Evolutionary conservation across 257 asterid species (phyloP).

Genomic region (Gardenia jasminoides): DNA sequence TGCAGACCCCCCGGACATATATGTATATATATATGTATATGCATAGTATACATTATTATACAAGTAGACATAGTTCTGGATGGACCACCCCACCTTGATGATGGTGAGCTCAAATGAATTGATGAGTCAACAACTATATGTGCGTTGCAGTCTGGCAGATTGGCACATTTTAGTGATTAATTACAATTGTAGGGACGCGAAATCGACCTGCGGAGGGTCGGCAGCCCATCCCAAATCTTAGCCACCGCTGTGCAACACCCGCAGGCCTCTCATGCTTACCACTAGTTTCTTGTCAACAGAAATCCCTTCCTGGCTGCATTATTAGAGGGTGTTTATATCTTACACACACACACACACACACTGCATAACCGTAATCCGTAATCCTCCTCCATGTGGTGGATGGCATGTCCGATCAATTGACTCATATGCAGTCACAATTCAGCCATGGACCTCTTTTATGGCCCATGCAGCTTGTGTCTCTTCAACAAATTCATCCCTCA

Average conservation of each 20-base stretch:
- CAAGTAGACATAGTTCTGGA: not conserved
- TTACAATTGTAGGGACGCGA: not conserved
- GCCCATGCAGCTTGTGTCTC: not conserved
- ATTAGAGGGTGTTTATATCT: not conserved
- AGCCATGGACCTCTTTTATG: not conserved
- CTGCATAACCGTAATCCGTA: not conserved
- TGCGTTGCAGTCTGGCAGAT: not conserved
- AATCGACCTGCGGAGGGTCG: not conserved
- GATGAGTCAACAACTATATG: not conserved
- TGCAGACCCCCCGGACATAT: too few relatives aligned
- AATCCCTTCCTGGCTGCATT: not conserved
- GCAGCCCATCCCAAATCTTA: too few relatives aligned
- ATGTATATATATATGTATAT: not conserved
- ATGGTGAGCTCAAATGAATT: not conserved
- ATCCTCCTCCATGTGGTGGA: conserved; percentile 14
- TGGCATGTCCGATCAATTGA: conserved; percentile 8
- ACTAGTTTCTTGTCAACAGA: not conserved
- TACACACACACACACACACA: too few relatives aligned
- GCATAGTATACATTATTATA: too few relatives aligned
- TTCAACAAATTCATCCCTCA: not conserved
- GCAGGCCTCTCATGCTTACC: not conserved
- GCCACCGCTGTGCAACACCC: too few relatives aligned
- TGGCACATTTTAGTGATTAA: not conserved
- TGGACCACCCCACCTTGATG: not conserved
- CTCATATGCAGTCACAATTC: too few relatives aligned